A percentile compares a stretch with the other conserved stretches of the same genome.
Evolutionary conservation across 2,329 filamentous ascomycete species (phyloP).

Genomic region (Chlorencoelia australis): DNA sequence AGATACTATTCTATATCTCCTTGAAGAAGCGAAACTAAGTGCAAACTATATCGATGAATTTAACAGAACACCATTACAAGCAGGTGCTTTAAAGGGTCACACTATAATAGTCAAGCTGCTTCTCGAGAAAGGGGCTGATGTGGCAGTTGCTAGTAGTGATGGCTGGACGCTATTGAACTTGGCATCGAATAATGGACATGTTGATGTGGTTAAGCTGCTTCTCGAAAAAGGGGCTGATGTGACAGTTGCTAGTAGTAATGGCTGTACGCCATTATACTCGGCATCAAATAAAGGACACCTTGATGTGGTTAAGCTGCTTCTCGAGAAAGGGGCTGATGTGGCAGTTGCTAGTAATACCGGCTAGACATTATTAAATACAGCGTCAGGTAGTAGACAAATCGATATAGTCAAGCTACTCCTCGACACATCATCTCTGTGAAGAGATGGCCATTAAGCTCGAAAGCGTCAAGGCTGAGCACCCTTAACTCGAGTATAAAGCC

Average conservation of each 20-base stretch:
- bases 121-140: not conserved
- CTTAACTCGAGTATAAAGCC: constrained; percentile 96
- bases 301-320: not conserved
- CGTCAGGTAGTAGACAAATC: not conserved
- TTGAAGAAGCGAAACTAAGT: constrained; percentile 2
- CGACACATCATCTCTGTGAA: constrained; percentile 90
- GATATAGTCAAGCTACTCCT: constrained; percentile 2
- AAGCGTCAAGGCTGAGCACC: constrained; percentile 98
- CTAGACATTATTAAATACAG: not conserved
- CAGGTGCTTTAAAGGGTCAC: not conserved
- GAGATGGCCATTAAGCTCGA: constrained; percentile 99
- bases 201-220: constrained; percentile 2
- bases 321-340: not conserved
- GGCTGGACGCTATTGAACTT: not conserved
- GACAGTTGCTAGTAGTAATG: not conserved
- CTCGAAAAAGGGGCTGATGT: constrained; percentile 1
- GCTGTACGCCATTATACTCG: constrained; percentile 4
- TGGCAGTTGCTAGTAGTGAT: not conserved
- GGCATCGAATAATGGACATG: not conserved
- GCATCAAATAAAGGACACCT: constrained; percentile 1
- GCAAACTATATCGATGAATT: not conserved
- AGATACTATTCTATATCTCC: constrained; percentile 4
- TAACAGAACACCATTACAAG: not conserved
- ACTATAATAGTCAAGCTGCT: not conserved
- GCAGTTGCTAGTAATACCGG: not conserved